These are phyloP conservation scores for Neurospora intermedia DNA, from an alignment of 495 filamentous ascomycete species.

Conservation along the genomic window DNA sequence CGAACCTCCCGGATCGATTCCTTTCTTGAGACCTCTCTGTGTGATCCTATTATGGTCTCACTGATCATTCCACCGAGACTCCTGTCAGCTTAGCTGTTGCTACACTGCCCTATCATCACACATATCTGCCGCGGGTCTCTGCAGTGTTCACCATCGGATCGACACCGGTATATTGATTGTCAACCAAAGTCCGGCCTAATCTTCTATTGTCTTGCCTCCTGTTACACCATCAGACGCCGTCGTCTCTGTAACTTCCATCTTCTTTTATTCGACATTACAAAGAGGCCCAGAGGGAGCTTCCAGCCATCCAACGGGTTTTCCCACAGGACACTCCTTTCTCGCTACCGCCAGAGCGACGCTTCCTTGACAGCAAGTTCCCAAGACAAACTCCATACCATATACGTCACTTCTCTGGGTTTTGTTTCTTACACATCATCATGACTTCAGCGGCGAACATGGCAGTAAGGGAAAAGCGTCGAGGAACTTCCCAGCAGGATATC, in stretches of 20 bases:
- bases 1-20: background rate
- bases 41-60: background rate
- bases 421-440: constrained; percentile 7
- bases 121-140: background rate
- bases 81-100: background rate
- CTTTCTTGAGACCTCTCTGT: background rate
- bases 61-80: background rate
- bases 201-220: background rate
- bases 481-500: constrained; percentile 11
- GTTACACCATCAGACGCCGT: background rate
- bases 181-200: background rate
- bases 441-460: constrained; percentile 17
- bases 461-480: constrained; percentile 17
- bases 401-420: background rate
- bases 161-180: background rate
- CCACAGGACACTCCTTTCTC: background rate
- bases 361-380: background rate
- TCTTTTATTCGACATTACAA: background rate
- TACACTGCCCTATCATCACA: background rate
- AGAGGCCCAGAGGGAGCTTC: background rate
- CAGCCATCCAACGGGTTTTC: background rate
- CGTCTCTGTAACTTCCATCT: background rate
- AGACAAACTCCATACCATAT: background rate
- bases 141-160: background rate
- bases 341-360: background rate